Evolutionary conservation across 2,329 filamentous ascomycete genomes (phyloP).

Genomic region (Diaporthe sp.): DNA sequence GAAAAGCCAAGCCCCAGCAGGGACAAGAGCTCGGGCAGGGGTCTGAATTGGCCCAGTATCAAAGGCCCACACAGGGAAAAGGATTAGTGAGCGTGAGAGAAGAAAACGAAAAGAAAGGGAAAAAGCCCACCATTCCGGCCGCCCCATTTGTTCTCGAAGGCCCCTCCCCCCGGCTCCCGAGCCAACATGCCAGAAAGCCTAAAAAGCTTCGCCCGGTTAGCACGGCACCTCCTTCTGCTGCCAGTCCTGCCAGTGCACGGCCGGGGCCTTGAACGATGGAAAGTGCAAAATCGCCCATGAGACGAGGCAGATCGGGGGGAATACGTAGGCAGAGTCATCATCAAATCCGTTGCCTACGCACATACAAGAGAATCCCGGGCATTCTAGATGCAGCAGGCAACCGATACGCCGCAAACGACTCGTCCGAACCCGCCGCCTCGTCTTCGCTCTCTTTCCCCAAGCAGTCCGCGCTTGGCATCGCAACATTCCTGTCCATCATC

Average conservation of each 20-base stretch:
- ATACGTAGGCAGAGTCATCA: not conserved
- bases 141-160: not conserved
- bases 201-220: slow-evolving; percentile 16
- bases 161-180: not conserved
- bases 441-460: not conserved
- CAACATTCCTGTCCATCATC: not conserved
- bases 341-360: not conserved
- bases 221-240: not conserved
- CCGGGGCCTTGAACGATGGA: not conserved
- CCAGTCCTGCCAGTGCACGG: not conserved
- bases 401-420: not conserved
- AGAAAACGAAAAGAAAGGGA: not conserved
- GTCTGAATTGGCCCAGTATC: not conserved
- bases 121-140: not conserved
- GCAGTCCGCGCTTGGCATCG: not conserved
- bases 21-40: not conserved
- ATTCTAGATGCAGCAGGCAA: not conserved
- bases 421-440: slow-evolving; percentile 15
- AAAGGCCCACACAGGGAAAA: not conserved
- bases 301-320: not conserved
- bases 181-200: not conserved
- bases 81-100: not conserved
- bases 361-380: not conserved
- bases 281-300: not conserved
- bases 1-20: slow-evolving; percentile 11